Evolutionary conservation across 257 asterid genomes (phyloP).

Genomic region (Ehretia macrophylla): DNA sequence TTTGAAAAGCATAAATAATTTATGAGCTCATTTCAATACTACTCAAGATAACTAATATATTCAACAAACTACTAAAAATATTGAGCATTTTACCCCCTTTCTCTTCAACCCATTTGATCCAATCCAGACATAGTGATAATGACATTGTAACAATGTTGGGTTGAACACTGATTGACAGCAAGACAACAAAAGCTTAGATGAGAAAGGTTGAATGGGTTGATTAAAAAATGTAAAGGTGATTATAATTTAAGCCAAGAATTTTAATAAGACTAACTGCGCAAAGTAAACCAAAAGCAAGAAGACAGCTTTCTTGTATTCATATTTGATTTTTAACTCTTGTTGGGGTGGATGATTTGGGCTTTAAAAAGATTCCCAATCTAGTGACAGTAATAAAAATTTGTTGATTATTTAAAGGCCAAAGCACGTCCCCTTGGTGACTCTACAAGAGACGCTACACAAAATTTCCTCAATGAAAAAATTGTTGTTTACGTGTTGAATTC

Average conservation of each 20-base stretch:
- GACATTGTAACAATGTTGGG: neutral
- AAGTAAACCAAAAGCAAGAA: conserved; percentile 14
- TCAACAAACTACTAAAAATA: no score
- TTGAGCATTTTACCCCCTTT: no score
- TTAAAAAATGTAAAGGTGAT: neutral
- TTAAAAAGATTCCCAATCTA: neutral
- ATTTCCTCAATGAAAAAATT: no score
- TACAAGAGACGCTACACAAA: no score
- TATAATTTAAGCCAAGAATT: neutral
- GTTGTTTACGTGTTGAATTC: no score
- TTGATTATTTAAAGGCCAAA: no score
- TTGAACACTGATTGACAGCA: neutral
- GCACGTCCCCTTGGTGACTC: no score
- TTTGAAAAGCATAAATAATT: no score
- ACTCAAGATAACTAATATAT: no score
- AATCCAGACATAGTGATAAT: neutral
- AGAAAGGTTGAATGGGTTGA: neutral
- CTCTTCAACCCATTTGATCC: no score
- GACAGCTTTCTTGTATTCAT: conserved; percentile 1
- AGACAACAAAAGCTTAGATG: neutral
- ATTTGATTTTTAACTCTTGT: neutral
- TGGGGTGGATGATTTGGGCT: no score
- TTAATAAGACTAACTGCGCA: neutral
- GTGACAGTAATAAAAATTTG: neutral
- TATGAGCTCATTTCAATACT: no score